Percentiles rank a stretch among this genome's conserved stretches.
phyloP scores from a whole-genome alignment of 331 rosid genomes.

The Telfairia occidentalis region DNA sequence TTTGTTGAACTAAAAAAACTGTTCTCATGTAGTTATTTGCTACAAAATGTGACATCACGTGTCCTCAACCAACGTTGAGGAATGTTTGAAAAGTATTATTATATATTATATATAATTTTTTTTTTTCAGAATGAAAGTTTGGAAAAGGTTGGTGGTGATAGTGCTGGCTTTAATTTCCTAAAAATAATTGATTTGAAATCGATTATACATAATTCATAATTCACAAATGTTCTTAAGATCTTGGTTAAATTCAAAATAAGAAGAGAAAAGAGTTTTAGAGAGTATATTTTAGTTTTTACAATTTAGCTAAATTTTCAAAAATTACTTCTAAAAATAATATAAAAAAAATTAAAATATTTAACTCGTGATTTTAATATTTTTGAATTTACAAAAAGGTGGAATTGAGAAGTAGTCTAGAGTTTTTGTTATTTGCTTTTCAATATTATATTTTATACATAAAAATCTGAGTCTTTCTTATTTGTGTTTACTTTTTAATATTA shows the following conservation, averaged over 20 bases:
- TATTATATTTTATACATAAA: too few relatives aligned
- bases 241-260: neutral
- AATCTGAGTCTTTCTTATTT: too few relatives aligned
- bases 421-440: too few relatives aligned
- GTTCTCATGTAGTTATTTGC: neutral
- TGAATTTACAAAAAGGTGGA: too few relatives aligned
- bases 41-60: neutral
- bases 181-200: neutral
- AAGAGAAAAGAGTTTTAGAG: neutral
- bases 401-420: too few relatives aligned
- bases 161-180: neutral
- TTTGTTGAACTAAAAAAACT: too few relatives aligned
- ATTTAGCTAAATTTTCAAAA: neutral
- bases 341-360: neutral
- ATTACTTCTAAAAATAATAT: neutral
- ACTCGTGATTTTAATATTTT: neutral
- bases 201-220: neutral
- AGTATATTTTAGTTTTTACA: neutral
- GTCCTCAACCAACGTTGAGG: neutral
- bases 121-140: neutral
- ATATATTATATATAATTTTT: neutral
- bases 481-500: too few relatives aligned
- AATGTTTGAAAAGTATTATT: neutral
- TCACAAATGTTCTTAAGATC: neutral
- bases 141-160: neutral